Percentiles rank a stretch among this genome's conserved stretches.
Evolutionary conservation across 2,329 filamentous ascomycete genomes (phyloP).

Genomic region (Domatiomyces catenatus): DNA sequence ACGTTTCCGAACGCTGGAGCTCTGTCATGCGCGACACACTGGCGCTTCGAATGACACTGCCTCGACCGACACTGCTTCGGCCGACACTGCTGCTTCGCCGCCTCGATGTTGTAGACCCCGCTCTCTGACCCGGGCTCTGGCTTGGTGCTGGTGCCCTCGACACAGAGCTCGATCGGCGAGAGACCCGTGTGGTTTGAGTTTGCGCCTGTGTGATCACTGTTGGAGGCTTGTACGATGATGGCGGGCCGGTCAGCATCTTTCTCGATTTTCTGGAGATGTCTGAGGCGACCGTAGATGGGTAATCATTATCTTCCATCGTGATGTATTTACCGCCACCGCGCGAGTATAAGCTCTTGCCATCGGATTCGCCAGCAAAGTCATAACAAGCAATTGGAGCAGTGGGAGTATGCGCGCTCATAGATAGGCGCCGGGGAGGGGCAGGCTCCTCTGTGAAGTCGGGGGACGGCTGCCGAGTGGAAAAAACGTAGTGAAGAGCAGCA

Average conservation of each 20-base stretch:
- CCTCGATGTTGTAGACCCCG: conserved; percentile 1
- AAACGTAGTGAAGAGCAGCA: conserved; percentile 60
- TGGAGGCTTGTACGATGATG: conserved; percentile 13
- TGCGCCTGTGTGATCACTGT: conserved; percentile 12
- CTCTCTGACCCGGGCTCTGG: conserved; percentile 4
- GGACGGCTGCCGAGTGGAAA: conserved; percentile 43
- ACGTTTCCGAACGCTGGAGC: conserved; percentile 5
- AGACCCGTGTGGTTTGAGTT: conserved; percentile 3
- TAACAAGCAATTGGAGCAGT: neutral
- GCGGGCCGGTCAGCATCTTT: conserved; percentile 8
- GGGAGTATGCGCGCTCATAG: conserved; percentile 4
- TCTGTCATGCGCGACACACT: conserved; percentile 1
- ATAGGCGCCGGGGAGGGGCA: conserved; percentile 3
- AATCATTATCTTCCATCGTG: conserved; percentile 15
- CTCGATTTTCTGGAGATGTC: conserved; percentile 3
- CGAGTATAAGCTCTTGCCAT: neutral
- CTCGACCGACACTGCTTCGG: neutral
- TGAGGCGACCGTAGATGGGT: conserved; percentile 7
- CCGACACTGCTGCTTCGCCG: conserved; percentile 1
- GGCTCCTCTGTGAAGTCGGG: conserved; percentile 1
- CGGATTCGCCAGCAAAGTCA: neutral
- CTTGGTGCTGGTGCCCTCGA: neutral
- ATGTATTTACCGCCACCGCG: conserved; percentile 4
- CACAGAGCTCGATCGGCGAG: neutral
- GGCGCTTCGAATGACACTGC: neutral